A percentile compares a stretch with the other conserved stretches of the same genome.
Conservation (phyloP, 345 rosid species). For the Garcia nutans region DNA sequence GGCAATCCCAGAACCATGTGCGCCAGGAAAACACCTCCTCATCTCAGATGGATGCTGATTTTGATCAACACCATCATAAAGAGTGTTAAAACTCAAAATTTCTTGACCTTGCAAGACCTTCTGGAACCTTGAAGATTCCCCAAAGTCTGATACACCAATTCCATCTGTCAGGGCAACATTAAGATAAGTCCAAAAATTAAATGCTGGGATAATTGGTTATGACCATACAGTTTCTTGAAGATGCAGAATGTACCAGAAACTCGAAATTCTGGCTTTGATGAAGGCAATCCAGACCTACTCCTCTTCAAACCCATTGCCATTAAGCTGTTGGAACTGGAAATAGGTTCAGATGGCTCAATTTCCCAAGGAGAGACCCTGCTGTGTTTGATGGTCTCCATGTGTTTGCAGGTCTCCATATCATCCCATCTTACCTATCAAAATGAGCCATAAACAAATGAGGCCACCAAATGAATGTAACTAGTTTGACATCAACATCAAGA, state of each 20-base stretch:
- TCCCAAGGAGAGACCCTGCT: slow-evolving; percentile 96
- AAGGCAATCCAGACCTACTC: slow-evolving; percentile 69
- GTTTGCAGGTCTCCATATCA: slow-evolving; percentile 55
- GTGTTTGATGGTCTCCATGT: slow-evolving; percentile 51
- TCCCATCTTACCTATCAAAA: slow-evolving; percentile 87
- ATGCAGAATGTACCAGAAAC: slow-evolving; percentile 53
- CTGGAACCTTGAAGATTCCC: slow-evolving; percentile 89
- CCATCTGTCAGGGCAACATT: slow-evolving; percentile 49
- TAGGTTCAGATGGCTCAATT: slow-evolving; percentile 66
- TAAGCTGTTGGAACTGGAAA: slow-evolving; percentile 53
- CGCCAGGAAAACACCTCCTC: slow-evolving; percentile 40
- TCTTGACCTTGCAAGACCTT: slow-evolving; percentile 99
- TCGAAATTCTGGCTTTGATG: slow-evolving; percentile 65
- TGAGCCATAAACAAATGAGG: background rate
- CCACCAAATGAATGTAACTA: background rate
- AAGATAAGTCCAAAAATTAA: background rate
- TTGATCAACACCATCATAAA: slow-evolving; percentile 49
- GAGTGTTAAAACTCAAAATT: slow-evolving; percentile 63
- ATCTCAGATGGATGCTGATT: slow-evolving; percentile 37
- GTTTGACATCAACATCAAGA: no score
- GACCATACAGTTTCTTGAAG: background rate
- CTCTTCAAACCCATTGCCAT: slow-evolving; percentile 67
- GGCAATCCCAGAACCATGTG: slow-evolving; percentile 36
- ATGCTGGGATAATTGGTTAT: background rate
- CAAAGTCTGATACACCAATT: slow-evolving; percentile 71